Percentiles rank a stretch among this genome's conserved stretches.
Evolutionary conservation across 192 early-diverging fungal species (phyloP).

Genomic region (Rhizophagus clarus): DNA sequence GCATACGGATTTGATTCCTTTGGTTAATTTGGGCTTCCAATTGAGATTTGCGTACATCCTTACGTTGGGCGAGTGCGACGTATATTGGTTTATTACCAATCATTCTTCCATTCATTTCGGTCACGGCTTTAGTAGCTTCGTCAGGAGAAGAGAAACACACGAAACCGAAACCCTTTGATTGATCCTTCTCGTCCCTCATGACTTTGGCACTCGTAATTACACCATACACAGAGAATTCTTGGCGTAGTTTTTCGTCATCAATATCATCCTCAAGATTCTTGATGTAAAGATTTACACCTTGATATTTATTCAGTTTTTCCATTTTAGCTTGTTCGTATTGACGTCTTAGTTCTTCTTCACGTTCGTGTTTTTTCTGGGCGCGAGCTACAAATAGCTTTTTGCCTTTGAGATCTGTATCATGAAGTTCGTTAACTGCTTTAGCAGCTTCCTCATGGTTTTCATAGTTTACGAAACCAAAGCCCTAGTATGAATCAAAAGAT

Average conservation of each 20-base stretch:
- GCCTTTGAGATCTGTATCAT: constrained; percentile 89
- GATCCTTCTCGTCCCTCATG: constrained; percentile 91
- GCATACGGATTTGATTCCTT: constrained; percentile 79
- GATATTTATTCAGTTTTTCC: constrained; percentile 98
- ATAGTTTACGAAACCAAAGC: constrained; percentile 99
- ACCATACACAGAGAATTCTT: constrained; percentile 96
- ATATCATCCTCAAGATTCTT: constrained; percentile 98
- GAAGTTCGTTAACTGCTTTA: constrained; percentile 87
- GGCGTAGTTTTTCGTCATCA: constrained; percentile 94
- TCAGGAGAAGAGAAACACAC: constrained; percentile 99
- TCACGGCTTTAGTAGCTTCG: constrained; percentile 97
- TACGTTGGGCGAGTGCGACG: constrained; percentile 97
- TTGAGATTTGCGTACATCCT: constrained; percentile 94
- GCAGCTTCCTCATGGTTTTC: constrained; percentile 86
- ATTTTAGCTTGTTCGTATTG: constrained; percentile 95
- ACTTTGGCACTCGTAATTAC: constrained; percentile 97
- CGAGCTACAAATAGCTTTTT: constrained; percentile 94
- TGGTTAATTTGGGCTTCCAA: constrained; percentile 95
- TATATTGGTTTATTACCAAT: constrained; percentile 95
- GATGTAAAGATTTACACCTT: constrained; percentile 98
- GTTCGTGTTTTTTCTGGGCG: constrained; percentile 98
- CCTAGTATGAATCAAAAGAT: constrained; percentile 25
- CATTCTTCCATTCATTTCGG: constrained; percentile 99
- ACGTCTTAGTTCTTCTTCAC: constrained; percentile 92
- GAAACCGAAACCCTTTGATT: constrained; percentile 96